Percentiles rank a stretch among this genome's conserved stretches.
phyloP scores from a whole-genome alignment of 108 stramenopile species.

The Nitzschia putrida region DNA sequence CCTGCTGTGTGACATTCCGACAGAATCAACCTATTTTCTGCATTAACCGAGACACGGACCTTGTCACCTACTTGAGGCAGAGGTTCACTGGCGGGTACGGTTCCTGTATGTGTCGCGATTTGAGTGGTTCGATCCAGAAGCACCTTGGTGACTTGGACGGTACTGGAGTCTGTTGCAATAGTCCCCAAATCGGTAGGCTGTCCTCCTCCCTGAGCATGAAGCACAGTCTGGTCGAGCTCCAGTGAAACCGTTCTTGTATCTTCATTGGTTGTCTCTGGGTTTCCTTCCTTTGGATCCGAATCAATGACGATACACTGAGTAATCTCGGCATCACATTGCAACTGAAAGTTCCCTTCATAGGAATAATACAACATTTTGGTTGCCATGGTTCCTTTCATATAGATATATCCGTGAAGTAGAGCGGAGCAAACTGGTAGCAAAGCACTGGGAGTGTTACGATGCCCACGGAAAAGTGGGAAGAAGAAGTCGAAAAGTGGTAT shows the following conservation, averaged over 20 bases:
- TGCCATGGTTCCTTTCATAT: background rate
- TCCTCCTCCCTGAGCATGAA: constrained; percentile 87
- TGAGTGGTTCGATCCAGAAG: constrained; percentile 58
- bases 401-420: too few species aligned
- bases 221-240: constrained; percentile 62
- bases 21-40: constrained; percentile 47
- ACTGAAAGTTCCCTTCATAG: constrained; percentile 69
- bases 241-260: constrained; percentile 33
- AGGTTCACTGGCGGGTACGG: constrained; percentile 8
- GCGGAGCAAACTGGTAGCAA: too few species aligned
- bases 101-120: constrained; percentile 64
- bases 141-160: constrained; percentile 56
- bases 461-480: too few species aligned
- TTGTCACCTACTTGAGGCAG: constrained; percentile 30
- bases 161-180: constrained; percentile 22
- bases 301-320: constrained; percentile 16
- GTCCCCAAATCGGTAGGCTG: constrained; percentile 80
- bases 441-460: too few species aligned
- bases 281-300: constrained; percentile 5
- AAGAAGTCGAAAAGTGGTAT: too few species aligned
- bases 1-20: constrained; percentile 88
- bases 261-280: background rate
- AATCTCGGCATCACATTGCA: constrained; percentile 52
- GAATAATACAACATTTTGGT: constrained; percentile 76
- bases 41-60: constrained; percentile 61